Evolutionary conservation across 164 flowering plant genomes (phyloP), one percentile per base, ranked within the genome.

Genomic region (Kingdonia uniflora): DNA sequence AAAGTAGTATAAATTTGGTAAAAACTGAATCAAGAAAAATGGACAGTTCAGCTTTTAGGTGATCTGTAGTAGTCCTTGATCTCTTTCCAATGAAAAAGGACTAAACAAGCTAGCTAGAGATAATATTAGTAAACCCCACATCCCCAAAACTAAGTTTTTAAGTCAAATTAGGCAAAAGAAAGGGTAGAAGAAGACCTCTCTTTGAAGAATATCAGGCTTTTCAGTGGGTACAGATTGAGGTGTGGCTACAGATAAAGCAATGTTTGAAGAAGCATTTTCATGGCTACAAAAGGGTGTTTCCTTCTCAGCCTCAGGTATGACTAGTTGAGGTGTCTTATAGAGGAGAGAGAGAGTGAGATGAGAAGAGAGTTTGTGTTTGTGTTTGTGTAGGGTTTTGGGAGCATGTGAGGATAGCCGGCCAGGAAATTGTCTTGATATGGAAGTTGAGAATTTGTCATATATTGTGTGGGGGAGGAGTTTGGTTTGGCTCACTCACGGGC

Each of bases 381-480:
- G n/a, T 14, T 49, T 62, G 19, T 51, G 73, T 54, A 64, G 72
- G 69, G 43, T 64, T 72, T 65, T 75, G 78, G 80, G 66, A 62
- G 76, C 84, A 77, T 81, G 80, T 79, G 84, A 64, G 57, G 73
- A 29, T 62, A 58, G 87, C 82, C 84, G 82, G 84, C 82, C 76
- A 41, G 46, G 61, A 45, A 51, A 51, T 79, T 82, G 88, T 77
- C 75, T 50, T n/a, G 20, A 53, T 60, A 69, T 72, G 76, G 69
- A 73, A 59, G 76, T 78, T 75, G 81, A 53, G 57, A 38, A 64
- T 67, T 79, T 75, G 86, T 68, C 80, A 44, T 67, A 60, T 68
- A 54, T 33, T 68, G 54, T n/a, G 49, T 39, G 42, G 48, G 37
- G 39, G 64, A 44, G 69, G 65, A 63, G 64, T 66, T 60, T 54